Conservation (phyloP, 805 yeast genomes). For the Barnettozyma populi region DNA sequence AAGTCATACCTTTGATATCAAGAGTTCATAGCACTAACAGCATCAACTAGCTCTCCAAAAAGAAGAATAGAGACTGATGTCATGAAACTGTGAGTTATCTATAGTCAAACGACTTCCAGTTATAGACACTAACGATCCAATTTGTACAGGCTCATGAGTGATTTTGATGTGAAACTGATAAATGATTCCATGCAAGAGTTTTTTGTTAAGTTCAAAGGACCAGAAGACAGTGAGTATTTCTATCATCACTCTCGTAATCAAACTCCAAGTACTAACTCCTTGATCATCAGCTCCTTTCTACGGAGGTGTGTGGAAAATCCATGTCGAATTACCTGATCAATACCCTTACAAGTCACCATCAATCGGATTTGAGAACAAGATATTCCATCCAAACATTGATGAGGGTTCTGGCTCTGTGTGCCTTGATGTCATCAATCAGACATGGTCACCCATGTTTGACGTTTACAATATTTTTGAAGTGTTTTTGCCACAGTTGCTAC, state of each 20-base stretch:
- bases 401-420: constrained; percentile 89
- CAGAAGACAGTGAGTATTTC: constrained; percentile 47
- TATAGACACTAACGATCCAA: not conserved
- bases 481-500: constrained; percentile 84
- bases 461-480: constrained; percentile 85
- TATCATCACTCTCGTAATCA: not conserved
- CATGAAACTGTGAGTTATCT: constrained; percentile 68
- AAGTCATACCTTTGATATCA: not conserved
- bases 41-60: constrained; percentile 23
- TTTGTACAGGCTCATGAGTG: constrained; percentile 65
- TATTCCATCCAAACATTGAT: constrained; percentile 94
- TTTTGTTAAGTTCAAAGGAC: constrained; percentile 80
- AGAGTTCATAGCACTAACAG: not conserved
- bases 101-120: not conserved
- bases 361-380: constrained; percentile 86
- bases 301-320: constrained; percentile 84
- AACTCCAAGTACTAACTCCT: not conserved
- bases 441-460: constrained; percentile 98
- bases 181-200: constrained; percentile 86
- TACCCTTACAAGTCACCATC: constrained; percentile 96
- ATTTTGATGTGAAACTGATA: constrained; percentile 77
- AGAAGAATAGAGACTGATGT: constrained; percentile 85
- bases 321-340: constrained; percentile 91
- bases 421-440: constrained; percentile 91
- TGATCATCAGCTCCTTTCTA: constrained; percentile 62